These are phyloP conservation scores for Aspergillus phoenicis DNA, from an alignment of 2,329 filamentous ascomycete genomes.

Conservation along the genomic window DNA sequence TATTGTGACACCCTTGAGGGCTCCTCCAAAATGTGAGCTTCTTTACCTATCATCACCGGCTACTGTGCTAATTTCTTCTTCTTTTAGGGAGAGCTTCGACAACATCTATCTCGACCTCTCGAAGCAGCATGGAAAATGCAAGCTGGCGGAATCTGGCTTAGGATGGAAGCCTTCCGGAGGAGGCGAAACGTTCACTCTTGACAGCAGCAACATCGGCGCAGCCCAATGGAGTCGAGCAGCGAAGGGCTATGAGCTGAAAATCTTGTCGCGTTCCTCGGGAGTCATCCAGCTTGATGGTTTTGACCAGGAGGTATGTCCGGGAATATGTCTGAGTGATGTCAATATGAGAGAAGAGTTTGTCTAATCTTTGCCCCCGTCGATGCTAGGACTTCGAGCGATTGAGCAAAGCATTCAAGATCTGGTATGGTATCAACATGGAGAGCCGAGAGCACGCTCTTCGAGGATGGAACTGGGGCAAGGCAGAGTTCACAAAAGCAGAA, in stretches of 20 bases:
- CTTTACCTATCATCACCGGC: constrained; percentile 1
- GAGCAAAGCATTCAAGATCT: constrained; percentile 92
- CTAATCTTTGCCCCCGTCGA: neutral
- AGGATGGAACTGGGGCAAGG: constrained; percentile 99
- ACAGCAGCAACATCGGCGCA: constrained; percentile 78
- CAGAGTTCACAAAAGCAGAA: constrained; percentile 93
- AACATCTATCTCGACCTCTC: constrained; percentile 96
- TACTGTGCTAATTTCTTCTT: constrained; percentile 14
- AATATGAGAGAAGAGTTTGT: neutral
- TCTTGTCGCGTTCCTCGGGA: constrained; percentile 78
- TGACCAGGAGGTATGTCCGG: constrained; percentile 68
- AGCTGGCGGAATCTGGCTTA: constrained; percentile 90
- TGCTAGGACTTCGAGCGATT: constrained; percentile 84
- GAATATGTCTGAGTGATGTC: neutral
- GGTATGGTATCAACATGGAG: constrained; percentile 93
- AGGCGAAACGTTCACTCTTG: constrained; percentile 91
- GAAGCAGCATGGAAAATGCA: constrained; percentile 87
- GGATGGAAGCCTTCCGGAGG: constrained; percentile 91
- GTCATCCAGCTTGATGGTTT: constrained; percentile 96
- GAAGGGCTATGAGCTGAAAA: constrained; percentile 91
- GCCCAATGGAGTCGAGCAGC: constrained; percentile 95
- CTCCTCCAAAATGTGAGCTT: constrained; percentile 40
- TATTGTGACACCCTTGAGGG: constrained; percentile 15
- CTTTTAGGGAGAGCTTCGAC: constrained; percentile 82
- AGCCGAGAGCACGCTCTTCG: constrained; percentile 90